phyloP scores from a whole-genome alignment of 805 yeast genomes.

The Saccharomycopsis amapae region DNA sequence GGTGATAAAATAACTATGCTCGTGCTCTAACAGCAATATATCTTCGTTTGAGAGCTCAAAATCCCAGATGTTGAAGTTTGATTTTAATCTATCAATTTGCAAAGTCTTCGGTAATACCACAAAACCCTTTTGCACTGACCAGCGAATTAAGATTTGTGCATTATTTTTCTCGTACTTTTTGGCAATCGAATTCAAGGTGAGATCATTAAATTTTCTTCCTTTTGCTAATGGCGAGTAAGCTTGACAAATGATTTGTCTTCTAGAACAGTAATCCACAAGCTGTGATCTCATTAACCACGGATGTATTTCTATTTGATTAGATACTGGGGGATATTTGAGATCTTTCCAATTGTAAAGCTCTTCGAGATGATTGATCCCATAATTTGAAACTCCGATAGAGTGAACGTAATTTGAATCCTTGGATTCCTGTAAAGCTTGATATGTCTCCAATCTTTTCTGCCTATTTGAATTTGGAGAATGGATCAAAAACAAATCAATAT shows the following conservation, averaged over 20 bases:
- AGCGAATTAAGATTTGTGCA: constrained; percentile 42
- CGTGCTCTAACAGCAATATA: constrained; percentile 30
- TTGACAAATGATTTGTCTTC: constrained; percentile 29
- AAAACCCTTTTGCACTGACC: constrained; percentile 43
- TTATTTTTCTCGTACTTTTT: constrained; percentile 34
- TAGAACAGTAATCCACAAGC: constrained; percentile 27
- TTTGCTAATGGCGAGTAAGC: constrained; percentile 37
- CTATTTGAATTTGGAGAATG: constrained; percentile 21
- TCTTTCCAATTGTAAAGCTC: constrained; percentile 44
- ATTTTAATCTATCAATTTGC: constrained; percentile 31
- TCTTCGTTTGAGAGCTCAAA: constrained; percentile 32
- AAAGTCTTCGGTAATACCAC: constrained; percentile 22
- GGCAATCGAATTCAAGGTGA: constrained; percentile 30
- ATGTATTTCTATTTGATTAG: constrained; percentile 45
- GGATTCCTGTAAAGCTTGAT: constrained; percentile 50
- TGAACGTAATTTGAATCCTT: constrained; percentile 43
- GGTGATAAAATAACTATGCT: constrained; percentile 24
- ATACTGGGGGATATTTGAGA: constrained; percentile 37
- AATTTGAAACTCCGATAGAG: constrained; percentile 60
- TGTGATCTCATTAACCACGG: constrained; percentile 44
- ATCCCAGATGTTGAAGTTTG: constrained; percentile 33
- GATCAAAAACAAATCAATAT: constrained; percentile 23
- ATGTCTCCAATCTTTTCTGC: constrained; percentile 37
- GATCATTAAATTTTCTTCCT: constrained; percentile 28
- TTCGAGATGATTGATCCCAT: constrained; percentile 47